phyloP scores from a whole-genome alignment of 1,284 basidiomycete species.

The Volvariella surrecta region DNA sequence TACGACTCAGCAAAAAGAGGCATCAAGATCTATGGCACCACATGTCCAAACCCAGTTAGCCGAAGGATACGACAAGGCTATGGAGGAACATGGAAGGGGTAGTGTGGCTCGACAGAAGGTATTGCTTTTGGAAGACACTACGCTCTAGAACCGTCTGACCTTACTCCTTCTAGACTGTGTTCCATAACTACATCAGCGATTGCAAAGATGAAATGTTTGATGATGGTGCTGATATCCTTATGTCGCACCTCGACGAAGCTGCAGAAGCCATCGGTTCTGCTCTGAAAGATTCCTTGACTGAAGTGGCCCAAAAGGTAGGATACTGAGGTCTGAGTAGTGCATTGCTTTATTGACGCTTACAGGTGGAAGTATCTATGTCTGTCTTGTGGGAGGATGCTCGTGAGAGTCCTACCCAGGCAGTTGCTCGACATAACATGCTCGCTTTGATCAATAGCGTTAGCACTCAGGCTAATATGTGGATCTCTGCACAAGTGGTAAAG shows the following conservation, averaged over 20 bases:
- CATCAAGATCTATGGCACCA: slow-evolving; percentile 47
- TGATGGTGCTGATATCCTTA: slow-evolving; percentile 35
- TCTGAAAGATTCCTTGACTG: slow-evolving; percentile 33
- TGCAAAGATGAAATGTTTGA: slow-evolving; percentile 44
- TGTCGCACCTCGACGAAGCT: slow-evolving; percentile 35
- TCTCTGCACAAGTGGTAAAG: too few species aligned
- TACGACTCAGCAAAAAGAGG: slow-evolving; percentile 41
- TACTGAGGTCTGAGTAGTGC: neutral
- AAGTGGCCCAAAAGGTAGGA: slow-evolving; percentile 46
- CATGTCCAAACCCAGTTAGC: slow-evolving; percentile 42
- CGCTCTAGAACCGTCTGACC: neutral
- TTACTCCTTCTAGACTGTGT: slow-evolving; percentile 26
- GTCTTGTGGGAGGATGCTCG: slow-evolving; percentile 49
- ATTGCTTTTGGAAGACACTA: slow-evolving; percentile 1
- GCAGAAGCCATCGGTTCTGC: slow-evolving; percentile 41
- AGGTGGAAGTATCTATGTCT: slow-evolving; percentile 45
- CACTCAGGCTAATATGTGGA: slow-evolving; percentile 23
- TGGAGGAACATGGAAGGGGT: slow-evolving; percentile 44
- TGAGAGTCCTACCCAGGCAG: slow-evolving; percentile 37
- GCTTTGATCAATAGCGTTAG: slow-evolving; percentile 28
- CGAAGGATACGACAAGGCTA: slow-evolving; percentile 42
- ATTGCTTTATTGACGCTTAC: neutral
- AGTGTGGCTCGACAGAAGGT: slow-evolving; percentile 57
- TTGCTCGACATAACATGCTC: slow-evolving; percentile 30
- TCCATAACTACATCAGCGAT: slow-evolving; percentile 33